Base-by-base conservation (phyloP, 2,329 filamentous ascomycete genomes). In the Ophiostoma angusticollis region DNA sequence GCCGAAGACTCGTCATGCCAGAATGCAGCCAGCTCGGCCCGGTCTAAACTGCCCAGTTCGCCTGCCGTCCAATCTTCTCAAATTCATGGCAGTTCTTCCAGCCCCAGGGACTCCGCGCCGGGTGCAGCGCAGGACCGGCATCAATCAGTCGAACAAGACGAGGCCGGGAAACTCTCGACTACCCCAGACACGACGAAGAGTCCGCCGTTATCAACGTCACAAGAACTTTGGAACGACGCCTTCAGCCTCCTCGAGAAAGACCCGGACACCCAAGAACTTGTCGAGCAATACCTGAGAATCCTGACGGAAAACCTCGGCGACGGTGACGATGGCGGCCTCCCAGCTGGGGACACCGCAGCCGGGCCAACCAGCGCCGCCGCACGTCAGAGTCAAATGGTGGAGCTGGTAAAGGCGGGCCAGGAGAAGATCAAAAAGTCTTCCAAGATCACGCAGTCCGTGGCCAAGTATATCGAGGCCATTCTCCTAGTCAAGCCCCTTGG, bases 371-470 rank as follows among this genome's bases (percentile, higher is more conserved):
- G 8, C 16, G 28, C 36, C 8, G 30, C 36, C 16, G 8, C 18
- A 17, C 37, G 37, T 12, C 37, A 39, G 18, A 25, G 17, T 3
- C 49, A 59, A 31, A 59, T 60, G 53, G 35, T 49, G 16, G 41
- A 47, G 31, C 37, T 62, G 9, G 48, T 59, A 9, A 8, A 50
- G 16, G 34, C 27, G 4, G 58, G 57, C 9, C 46, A 53, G 19
- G 39, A 51, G 12, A 52, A 50, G 39, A 57, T 50, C 30, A 34
- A 46, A 19, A 51, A 42, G 11, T 27, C 47, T 13, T 49, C 51
- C 5, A 49, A 41, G 19, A 42, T 54, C 4, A 57, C 54, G n/a
- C 32, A 45, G 17, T 40, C 42, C 3, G 47, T 58, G 2, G 45
- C 47, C 9, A 39, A 50, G 4, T 45, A 37, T n/a, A 42, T 55